These are phyloP conservation scores for Pseudogymnoascus sp. DNA, from an alignment of 2,329 filamentous ascomycete species.

Conservation along the genomic window DNA sequence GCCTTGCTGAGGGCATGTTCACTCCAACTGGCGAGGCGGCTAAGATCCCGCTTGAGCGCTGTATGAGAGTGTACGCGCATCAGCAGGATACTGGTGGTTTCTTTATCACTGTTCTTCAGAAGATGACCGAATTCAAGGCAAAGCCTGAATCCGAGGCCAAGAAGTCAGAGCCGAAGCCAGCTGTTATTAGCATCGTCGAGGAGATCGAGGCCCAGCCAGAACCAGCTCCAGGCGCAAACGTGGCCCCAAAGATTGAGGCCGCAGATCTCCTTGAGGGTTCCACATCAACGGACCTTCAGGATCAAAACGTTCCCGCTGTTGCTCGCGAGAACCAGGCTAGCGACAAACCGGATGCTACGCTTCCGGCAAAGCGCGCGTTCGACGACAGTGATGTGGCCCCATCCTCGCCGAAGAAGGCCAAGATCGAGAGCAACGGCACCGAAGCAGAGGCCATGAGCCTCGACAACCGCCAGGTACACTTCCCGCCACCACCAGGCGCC, in stretches of 20 bases:
- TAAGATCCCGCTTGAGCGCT: constrained; percentile 73
- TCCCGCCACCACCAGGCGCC: constrained; percentile 26
- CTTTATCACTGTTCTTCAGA: constrained; percentile 93
- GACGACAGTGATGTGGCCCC: constrained; percentile 27
- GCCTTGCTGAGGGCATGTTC: constrained; percentile 78
- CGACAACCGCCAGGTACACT: constrained; percentile 27
- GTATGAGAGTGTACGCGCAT: constrained; percentile 91
- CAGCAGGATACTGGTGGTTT: constrained; percentile 94
- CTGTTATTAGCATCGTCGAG: constrained; percentile 32
- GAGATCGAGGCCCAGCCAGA: constrained; percentile 29
- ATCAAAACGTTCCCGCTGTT: constrained; percentile 25
- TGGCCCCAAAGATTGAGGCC: constrained; percentile 26
- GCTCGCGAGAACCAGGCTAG: constrained; percentile 27
- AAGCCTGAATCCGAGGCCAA: constrained; percentile 57
- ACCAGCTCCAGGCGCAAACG: constrained; percentile 23
- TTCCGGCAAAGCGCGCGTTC: constrained; percentile 26
- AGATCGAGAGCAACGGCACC: constrained; percentile 31
- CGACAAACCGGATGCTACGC: constrained; percentile 17
- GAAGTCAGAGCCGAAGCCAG: constrained; percentile 35
- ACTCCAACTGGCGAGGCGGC: constrained; percentile 46
- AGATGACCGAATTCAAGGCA: constrained; percentile 75
- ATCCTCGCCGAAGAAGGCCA: constrained; percentile 38
- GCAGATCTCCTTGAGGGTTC: constrained; percentile 18
- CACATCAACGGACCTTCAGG: constrained; percentile 23
- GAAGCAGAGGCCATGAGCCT: constrained; percentile 17